Evolutionary conservation across 805 yeast genomes (phyloP), one percentile per base, ranked within the genome.

Genomic region (Cyberlindnera xylosilytica): DNA sequence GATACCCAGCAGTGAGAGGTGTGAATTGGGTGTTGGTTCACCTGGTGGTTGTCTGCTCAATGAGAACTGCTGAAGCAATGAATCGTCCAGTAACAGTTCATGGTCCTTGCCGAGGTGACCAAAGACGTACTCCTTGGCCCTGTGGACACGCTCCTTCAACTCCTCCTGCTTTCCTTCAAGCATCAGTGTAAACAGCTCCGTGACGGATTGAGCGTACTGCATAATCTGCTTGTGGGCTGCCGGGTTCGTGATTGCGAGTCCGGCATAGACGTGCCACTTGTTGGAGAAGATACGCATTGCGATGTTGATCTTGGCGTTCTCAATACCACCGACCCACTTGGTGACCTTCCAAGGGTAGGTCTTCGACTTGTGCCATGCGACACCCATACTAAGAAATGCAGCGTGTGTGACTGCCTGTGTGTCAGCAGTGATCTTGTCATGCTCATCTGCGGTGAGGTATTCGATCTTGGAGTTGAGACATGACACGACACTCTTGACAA

Each of bases 341-440:
- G 83, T 76, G 3, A 81, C 74, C 49, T 80, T 83, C 99, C 99
- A 93, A 0, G 99, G 99, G 60, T 88, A 93, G 60, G 85, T 83
- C 56, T 82, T 75, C 48, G 75, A 71, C 36, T 81, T 76, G 52
- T 77, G 83, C 99, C 99, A 93, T 6, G 98, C 98, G 7, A 81
- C 79, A 5, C 99, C 99, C 99, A 93, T 93, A 43, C 95, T 83
- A 45, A 93, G 69, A 58, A 93, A 93, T 0, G 97, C 98, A 11
- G 97, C 97, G 61, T 93, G 99, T 0, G 99, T 93, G 15, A 91
- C 96, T 0, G 98, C 98, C 63, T 93, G 99, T 2, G 98, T 93
- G 61, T 93, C 99, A 0, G 99, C 99, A 1, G 99, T 91, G 49
- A 93, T 91, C 54, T 76, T 78, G 62, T 93, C 99, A 61, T 93